Evolutionary conservation across 108 stramenopile species (phyloP).

Genomic region (Heterococcus sp.): DNA sequence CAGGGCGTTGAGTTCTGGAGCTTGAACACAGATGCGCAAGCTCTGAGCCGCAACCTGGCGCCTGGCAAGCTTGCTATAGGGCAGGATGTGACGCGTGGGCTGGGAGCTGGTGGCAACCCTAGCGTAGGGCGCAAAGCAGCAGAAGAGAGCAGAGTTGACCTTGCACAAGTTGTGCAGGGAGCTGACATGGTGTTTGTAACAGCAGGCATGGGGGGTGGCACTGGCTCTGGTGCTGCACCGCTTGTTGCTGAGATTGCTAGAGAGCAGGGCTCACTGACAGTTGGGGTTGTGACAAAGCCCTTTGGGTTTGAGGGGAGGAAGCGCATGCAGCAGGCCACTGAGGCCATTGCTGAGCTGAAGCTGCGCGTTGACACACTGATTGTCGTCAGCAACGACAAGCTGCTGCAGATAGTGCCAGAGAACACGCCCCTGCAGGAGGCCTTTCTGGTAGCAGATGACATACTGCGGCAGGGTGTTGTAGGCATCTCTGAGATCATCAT

Average conservation of each 20-base stretch:
- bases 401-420: conserved; percentile 81
- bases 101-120: conserved; percentile 83
- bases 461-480: conserved; percentile 79
- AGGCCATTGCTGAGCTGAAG: conserved; percentile 26
- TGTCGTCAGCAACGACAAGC: conserved; percentile 84
- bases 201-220: too few species aligned
- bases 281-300: conserved; percentile 80
- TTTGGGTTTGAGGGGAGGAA: conserved; percentile 85
- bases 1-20: conserved; percentile 83
- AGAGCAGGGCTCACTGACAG: conserved; percentile 72
- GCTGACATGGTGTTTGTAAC: conserved; percentile 79
- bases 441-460: background rate
- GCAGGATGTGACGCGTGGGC: conserved; percentile 73
- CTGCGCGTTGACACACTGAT: conserved; percentile 79
- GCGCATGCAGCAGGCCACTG: conserved; percentile 61
- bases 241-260: conserved; percentile 74
- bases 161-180: conserved; percentile 68
- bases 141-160: conserved; percentile 71
- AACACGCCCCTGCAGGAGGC: conserved; percentile 78
- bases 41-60: conserved; percentile 12
- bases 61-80: conserved; percentile 67
- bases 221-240: too few species aligned
- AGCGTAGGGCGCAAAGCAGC: conserved; percentile 75
- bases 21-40: conserved; percentile 76
- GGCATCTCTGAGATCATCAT: conserved; percentile 89